Evolutionary conservation across 2,329 filamentous ascomycete genomes (phyloP).

Genomic region (Cercospora zeina): DNA sequence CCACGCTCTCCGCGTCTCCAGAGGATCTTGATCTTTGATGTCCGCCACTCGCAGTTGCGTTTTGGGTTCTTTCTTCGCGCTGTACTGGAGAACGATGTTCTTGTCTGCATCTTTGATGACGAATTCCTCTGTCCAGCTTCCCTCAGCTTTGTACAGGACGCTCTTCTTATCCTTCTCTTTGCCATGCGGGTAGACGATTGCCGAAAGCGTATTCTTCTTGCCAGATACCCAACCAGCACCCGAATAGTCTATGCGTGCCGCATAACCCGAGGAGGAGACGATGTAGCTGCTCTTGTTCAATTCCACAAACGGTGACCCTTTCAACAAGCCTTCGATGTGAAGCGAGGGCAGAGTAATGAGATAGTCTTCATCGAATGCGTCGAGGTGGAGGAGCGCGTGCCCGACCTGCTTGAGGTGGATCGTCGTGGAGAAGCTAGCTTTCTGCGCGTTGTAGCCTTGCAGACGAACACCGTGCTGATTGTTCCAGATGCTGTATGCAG

Average conservation of each 20-base stretch:
- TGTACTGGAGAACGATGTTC: constrained; percentile 48
- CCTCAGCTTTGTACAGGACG: constrained; percentile 75
- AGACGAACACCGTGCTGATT: constrained; percentile 72
- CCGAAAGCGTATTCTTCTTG: constrained; percentile 89
- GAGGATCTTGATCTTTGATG: constrained; percentile 76
- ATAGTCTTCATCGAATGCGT: constrained; percentile 68
- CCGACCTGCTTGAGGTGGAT: constrained; percentile 81
- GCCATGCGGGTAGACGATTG: constrained; percentile 67
- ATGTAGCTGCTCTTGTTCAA: constrained; percentile 84
- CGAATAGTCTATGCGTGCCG: constrained; percentile 86
- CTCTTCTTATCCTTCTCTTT: constrained; percentile 63
- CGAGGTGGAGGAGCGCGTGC: constrained; percentile 78
- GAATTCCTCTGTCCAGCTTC: constrained; percentile 87
- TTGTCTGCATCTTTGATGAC: constrained; percentile 68
- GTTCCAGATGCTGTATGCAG: constrained; percentile 91
- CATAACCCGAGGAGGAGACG: constrained; percentile 79
- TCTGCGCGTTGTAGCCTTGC: constrained; percentile 91
- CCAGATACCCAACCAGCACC: constrained; percentile 93
- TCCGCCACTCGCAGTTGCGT: constrained; percentile 71
- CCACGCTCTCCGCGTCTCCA: constrained; percentile 89
- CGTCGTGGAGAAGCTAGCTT: constrained; percentile 88
- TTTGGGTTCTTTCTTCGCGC: constrained; percentile 51
- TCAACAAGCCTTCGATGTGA: constrained; percentile 91
- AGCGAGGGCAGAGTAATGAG: constrained; percentile 87
- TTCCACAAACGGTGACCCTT: constrained; percentile 84